These are phyloP conservation scores for Boletus subparvulus DNA, from an alignment of 768 basidiomycete species.

Conservation along the genomic window DNA sequence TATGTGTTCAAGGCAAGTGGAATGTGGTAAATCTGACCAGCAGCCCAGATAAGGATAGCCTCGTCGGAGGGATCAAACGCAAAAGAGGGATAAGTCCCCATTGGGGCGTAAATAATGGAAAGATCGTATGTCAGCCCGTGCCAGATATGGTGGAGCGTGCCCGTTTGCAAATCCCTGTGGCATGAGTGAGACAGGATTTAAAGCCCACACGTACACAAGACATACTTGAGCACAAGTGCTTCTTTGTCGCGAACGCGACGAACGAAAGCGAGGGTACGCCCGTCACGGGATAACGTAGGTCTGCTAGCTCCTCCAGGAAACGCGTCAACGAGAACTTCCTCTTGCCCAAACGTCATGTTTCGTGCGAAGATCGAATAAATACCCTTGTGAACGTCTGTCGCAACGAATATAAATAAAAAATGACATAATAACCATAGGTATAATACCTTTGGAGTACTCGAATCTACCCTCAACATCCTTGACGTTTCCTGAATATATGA, in stretches of 20 bases:
- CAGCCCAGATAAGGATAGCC: constrained; percentile 67
- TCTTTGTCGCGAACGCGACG: constrained; percentile 72
- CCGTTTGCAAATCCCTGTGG: constrained; percentile 61
- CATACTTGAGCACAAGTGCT: constrained; percentile 68
- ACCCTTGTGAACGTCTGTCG: constrained; percentile 62
- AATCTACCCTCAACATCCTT: constrained; percentile 46
- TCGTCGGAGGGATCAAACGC: constrained; percentile 44
- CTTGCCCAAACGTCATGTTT: constrained; percentile 57
- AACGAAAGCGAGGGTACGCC: constrained; percentile 70
- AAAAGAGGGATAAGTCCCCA: constrained; percentile 80
- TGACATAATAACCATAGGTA: not conserved
- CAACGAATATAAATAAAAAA: not conserved
- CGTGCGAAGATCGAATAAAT: constrained; percentile 70
- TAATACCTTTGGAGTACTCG: constrained; percentile 63
- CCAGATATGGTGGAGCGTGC: constrained; percentile 64
- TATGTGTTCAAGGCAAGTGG: constrained; percentile 40
- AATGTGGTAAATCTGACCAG: constrained; percentile 64
- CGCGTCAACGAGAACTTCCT: constrained; percentile 51
- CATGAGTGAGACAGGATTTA: not conserved
- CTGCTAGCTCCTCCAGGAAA: constrained; percentile 72
- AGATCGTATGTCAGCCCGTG: constrained; percentile 69
- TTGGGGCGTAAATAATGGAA: constrained; percentile 62
- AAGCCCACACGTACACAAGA: not conserved
- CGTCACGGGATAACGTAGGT: constrained; percentile 68
- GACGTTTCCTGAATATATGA: constrained; percentile 70